Evolutionary conservation across 768 basidiomycete genomes (phyloP).

Genomic region (Phaeotremella fagi): DNA sequence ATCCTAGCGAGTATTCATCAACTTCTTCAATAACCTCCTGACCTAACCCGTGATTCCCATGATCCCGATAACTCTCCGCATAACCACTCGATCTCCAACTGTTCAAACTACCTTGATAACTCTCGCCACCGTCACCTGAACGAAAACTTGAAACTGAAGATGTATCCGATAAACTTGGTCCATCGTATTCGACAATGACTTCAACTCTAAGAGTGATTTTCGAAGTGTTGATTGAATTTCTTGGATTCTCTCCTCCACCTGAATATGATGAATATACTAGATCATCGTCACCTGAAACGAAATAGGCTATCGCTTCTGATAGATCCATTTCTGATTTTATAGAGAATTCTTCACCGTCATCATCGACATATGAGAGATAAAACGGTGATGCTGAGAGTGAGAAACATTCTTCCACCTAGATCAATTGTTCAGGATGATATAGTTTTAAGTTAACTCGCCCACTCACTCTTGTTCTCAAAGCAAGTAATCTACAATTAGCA

Average conservation of each 20-base stretch:
- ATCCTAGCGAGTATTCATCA: background rate
- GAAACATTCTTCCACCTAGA: conserved; percentile 79
- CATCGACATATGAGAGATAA: conserved; percentile 76
- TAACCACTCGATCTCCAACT: conserved; percentile 20
- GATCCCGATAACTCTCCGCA: conserved; percentile 3
- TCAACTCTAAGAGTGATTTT: conserved; percentile 74
- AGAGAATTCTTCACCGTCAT: conserved; percentile 68
- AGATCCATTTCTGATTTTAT: conserved; percentile 64
- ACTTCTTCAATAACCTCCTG: background rate
- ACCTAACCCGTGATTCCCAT: background rate
- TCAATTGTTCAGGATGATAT: background rate
- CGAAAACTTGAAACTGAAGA: conserved; percentile 67
- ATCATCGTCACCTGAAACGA: conserved; percentile 70
- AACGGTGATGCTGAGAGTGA: conserved; percentile 66
- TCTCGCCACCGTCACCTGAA: conserved; percentile 61
- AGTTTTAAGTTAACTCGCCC: background rate
- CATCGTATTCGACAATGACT: conserved; percentile 82
- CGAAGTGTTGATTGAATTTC: conserved; percentile 50
- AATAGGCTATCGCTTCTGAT: conserved; percentile 81
- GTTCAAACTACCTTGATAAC: conserved; percentile 53
- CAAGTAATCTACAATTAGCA: conserved; percentile 69
- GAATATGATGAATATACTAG: conserved; percentile 65
- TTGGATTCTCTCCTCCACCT: conserved; percentile 56
- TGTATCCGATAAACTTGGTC: conserved; percentile 83
- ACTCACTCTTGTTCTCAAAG: conserved; percentile 67